Evolutionary conservation across 2,329 filamentous ascomycete species (phyloP).

Genomic region (Microdochium paspali): DNA sequence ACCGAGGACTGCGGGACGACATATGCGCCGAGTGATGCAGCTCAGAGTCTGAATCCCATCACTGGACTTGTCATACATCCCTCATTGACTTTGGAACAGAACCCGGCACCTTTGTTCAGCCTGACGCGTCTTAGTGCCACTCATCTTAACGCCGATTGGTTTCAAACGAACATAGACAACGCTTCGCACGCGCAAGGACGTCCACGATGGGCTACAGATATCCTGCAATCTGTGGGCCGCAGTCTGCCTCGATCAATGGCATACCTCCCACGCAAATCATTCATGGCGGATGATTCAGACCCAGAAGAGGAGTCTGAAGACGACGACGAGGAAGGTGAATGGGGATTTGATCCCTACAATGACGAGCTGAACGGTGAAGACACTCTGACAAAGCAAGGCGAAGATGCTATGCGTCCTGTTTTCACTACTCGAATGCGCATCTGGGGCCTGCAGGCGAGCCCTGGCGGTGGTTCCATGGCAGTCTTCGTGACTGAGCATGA

Average conservation of each 20-base stretch:
- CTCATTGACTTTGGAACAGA: conserved; percentile 17
- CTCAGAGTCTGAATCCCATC: conserved; percentile 32
- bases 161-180: conserved; percentile 34
- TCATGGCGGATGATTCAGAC: conserved; percentile 16
- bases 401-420: conserved; percentile 28
- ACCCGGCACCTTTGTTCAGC: conserved; percentile 35
- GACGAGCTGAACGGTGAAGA: conserved; percentile 9
- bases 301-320: conserved; percentile 14
- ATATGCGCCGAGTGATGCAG: conserved; percentile 24
- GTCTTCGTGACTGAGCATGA: conserved; percentile 39
- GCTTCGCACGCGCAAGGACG: conserved; percentile 4
- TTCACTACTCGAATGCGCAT: conserved; percentile 40
- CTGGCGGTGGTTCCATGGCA: conserved; percentile 40
- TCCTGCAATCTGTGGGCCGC: conserved; percentile 32
- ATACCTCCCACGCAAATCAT: conserved; percentile 23
- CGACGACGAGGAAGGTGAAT: conserved; percentile 21
- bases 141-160: conserved; percentile 40
- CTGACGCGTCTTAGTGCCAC: conserved; percentile 44
- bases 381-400: conserved; percentile 11
- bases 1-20: conserved; percentile 34
- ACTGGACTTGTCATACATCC: conserved; percentile 38
- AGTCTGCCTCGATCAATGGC: conserved; percentile 35
- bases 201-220: conserved; percentile 38
- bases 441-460: conserved; percentile 42
- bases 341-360: conserved; percentile 9